phyloP scores from a whole-genome alignment of 1,284 basidiomycete genomes.

The Pyrrhoderma lamaoense region DNA sequence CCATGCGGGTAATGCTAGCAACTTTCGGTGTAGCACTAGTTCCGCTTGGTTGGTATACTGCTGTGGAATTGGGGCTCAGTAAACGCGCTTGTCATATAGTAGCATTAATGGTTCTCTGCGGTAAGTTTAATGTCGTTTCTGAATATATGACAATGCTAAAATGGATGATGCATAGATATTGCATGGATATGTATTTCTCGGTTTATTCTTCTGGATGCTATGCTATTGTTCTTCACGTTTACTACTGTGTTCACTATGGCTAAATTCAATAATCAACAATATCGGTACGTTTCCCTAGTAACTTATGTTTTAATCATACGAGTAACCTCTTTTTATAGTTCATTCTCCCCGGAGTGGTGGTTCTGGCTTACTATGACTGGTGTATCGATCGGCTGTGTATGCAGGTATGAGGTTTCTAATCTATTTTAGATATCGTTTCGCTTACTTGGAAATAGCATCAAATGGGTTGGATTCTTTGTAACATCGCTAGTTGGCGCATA shows the following conservation, averaged over 20 bases:
- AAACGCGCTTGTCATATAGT: conserved; percentile 86
- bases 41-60: conserved; percentile 93
- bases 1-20: conserved; percentile 93
- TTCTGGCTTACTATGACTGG: conserved; percentile 89
- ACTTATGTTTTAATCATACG: conserved; percentile 12
- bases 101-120: conserved; percentile 88
- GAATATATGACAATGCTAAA: neutral
- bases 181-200: conserved; percentile 95
- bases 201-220: conserved; percentile 96
- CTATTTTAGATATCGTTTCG: neutral
- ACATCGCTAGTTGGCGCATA: conserved; percentile 93
- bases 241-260: conserved; percentile 91
- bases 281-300: conserved; percentile 50
- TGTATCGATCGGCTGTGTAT: conserved; percentile 91
- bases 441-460: conserved; percentile 54
- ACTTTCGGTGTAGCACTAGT: conserved; percentile 94
- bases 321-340: conserved; percentile 49
- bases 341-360: conserved; percentile 97
- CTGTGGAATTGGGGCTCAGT: conserved; percentile 92
- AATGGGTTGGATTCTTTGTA: conserved; percentile 94
- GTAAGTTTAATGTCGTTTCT: conserved; percentile 38
- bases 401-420: conserved; percentile 46
- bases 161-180: conserved; percentile 53
- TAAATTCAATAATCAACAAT: conserved; percentile 96
- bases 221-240: conserved; percentile 98